These are phyloP conservation scores for Candida orba DNA, from an alignment of 805 yeast genomes.

Conservation along the genomic window DNA sequence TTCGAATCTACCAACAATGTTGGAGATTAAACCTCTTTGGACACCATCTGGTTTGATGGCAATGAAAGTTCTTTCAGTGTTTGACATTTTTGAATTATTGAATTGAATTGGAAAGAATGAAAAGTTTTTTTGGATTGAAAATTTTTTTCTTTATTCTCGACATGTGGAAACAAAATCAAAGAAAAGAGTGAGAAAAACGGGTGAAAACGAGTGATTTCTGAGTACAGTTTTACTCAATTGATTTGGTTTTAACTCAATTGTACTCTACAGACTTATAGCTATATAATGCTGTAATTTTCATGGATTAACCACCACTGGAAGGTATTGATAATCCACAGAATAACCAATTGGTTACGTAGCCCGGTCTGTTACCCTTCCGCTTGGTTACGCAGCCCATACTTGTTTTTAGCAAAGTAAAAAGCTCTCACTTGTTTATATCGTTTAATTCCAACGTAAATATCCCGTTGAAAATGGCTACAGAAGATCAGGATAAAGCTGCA, in stretches of 20 bases:
- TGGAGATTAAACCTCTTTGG: constrained; percentile 94
- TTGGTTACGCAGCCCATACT: no score
- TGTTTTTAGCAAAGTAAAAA: background rate
- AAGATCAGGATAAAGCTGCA: constrained; percentile 8
- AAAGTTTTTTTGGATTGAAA: background rate
- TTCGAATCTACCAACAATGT: constrained; percentile 90
- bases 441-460: background rate
- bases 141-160: background rate
- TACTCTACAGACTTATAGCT: no score
- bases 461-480: background rate
- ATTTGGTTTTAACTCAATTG: background rate
- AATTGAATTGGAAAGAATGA: background rate
- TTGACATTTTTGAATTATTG: constrained; percentile 21
- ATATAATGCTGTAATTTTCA: no score
- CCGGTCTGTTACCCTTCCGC: no score
- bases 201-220: background rate
- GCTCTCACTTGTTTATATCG: background rate
- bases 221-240: background rate
- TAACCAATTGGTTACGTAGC: no score
- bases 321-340: no score
- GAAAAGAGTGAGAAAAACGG: background rate
- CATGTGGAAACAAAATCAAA: background rate
- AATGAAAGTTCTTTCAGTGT: constrained; percentile 87
- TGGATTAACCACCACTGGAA: no score
- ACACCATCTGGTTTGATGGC: constrained; percentile 98